A percentile compares a stretch with the other conserved stretches of the same genome.
These are phyloP conservation scores for Monosporascus sp. DNA, from an alignment of 2,329 filamentous ascomycete species.

Conservation along the genomic window DNA sequence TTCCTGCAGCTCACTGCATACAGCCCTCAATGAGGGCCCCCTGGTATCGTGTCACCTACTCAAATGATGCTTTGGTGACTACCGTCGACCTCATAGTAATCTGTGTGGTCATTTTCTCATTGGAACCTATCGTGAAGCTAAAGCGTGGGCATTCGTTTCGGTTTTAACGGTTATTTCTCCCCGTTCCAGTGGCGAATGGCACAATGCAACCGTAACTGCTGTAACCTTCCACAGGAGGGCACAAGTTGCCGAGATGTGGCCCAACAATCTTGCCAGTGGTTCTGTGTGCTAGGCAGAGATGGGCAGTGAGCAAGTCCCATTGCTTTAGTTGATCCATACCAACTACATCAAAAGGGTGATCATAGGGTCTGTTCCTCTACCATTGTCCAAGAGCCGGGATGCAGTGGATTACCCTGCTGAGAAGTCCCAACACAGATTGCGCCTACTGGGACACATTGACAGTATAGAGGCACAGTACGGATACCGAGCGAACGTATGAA, in stretches of 20 bases:
- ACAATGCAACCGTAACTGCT: background rate
- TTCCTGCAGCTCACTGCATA: slow-evolving; percentile 1
- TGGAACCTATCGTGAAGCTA: background rate
- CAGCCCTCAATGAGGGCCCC: background rate
- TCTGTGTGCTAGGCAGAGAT: background rate
- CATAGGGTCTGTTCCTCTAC: background rate
- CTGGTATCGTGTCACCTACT: background rate
- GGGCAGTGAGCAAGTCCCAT: background rate
- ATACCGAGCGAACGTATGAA: background rate
- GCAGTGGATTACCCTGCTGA: too few species aligned
- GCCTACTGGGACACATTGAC: too few species aligned
- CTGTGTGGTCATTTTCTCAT: background rate
- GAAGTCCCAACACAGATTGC: too few species aligned
- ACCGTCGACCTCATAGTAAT: background rate
- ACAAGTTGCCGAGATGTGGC: background rate
- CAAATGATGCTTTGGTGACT: background rate
- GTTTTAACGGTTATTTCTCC: background rate
- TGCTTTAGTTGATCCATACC: background rate
- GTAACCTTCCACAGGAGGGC: background rate
- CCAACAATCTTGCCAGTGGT: background rate
- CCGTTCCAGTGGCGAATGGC: background rate
- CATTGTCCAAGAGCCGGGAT: background rate
- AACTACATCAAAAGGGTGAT: background rate
- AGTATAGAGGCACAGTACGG: too few species aligned
- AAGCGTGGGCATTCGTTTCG: background rate